Percentiles rank a stretch among this genome's conserved stretches.
phyloP scores from a whole-genome alignment of 805 yeast genomes.

The Yarrowia osloensis region DNA sequence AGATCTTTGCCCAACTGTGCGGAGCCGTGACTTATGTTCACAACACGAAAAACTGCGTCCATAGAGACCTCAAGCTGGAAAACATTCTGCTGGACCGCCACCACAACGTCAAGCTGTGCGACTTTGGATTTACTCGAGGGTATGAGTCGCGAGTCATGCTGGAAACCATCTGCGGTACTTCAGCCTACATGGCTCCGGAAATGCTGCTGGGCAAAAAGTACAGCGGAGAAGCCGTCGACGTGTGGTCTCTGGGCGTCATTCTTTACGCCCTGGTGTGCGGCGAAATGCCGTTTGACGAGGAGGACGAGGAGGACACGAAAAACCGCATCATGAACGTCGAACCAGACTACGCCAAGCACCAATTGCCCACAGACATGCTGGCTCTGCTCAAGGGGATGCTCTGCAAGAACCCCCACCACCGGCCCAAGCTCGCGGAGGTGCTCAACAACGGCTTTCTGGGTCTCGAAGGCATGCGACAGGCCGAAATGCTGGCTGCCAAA shows the following conservation, averaged over 20 bases:
- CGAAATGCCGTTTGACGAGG: constrained; percentile 88
- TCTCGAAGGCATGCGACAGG: constrained; percentile 48
- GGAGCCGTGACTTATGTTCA: constrained; percentile 76
- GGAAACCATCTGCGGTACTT: constrained; percentile 90
- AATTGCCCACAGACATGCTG: constrained; percentile 47
- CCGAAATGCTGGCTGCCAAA: constrained; percentile 45
- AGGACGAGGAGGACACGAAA: constrained; percentile 63
- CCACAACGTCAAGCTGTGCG: constrained; percentile 80
- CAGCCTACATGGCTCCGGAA: constrained; percentile 97
- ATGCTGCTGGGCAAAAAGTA: constrained; percentile 67
- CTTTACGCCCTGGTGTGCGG: constrained; percentile 83
- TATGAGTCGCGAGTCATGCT: constrained; percentile 57
- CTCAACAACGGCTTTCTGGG: constrained; percentile 54
- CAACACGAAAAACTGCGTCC: constrained; percentile 66
- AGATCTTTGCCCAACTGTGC: constrained; percentile 46
- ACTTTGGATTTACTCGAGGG: constrained; percentile 93
- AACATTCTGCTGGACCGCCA: constrained; percentile 77
- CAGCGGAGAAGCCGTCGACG: constrained; percentile 75
- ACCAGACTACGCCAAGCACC: constrained; percentile 39
- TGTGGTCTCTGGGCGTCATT: constrained; percentile 91
- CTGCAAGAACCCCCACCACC: constrained; percentile 60
- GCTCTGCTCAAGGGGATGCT: constrained; percentile 57
- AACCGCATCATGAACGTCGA: constrained; percentile 51
- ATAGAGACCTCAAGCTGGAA: constrained; percentile 78
- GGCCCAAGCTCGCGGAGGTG: constrained; percentile 62